Conservation (phyloP, 1,284 basidiomycete genomes). For the Boletus mariae region DNA sequence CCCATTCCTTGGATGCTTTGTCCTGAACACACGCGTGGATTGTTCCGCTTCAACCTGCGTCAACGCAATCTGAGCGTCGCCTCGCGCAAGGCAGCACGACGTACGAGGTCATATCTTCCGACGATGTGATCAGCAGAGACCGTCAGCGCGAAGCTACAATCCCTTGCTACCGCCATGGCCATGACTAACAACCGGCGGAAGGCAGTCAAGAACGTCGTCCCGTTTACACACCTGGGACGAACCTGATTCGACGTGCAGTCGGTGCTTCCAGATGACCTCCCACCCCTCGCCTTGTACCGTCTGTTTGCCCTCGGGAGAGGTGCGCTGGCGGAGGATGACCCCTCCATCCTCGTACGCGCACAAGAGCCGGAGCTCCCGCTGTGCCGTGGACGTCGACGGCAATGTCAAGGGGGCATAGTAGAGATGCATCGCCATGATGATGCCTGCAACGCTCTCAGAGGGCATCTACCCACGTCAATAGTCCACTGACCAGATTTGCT, state of each 20-base stretch:
- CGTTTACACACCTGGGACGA: slow-evolving; percentile 23
- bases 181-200: slow-evolving; percentile 57
- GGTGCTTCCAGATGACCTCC: slow-evolving; percentile 66
- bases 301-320: slow-evolving; percentile 31
- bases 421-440: slow-evolving; percentile 83
- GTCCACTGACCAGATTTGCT: slow-evolving; percentile 34
- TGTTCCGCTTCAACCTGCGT: slow-evolving; percentile 15
- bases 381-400: slow-evolving; percentile 32
- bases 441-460: slow-evolving; percentile 44
- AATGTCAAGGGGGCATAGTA: slow-evolving; percentile 35
- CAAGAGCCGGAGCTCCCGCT: slow-evolving; percentile 51
- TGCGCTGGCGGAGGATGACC: slow-evolving; percentile 60
- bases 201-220: background rate
- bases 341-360: slow-evolving; percentile 81
- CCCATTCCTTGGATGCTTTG: slow-evolving; percentile 78
- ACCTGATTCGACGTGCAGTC: slow-evolving; percentile 79
- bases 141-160: slow-evolving; percentile 61
- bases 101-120: slow-evolving; percentile 61
- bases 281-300: slow-evolving; percentile 73
- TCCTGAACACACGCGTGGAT: slow-evolving; percentile 42
- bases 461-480: background rate
- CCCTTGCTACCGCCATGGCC: slow-evolving; percentile 72
- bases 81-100: background rate
- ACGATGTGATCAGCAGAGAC: slow-evolving; percentile 84
- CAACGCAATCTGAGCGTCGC: slow-evolving; percentile 2